Base-by-base conservation (phyloP, 2,329 filamentous ascomycete species). In the Tolypocladium pustulatum region DNA sequence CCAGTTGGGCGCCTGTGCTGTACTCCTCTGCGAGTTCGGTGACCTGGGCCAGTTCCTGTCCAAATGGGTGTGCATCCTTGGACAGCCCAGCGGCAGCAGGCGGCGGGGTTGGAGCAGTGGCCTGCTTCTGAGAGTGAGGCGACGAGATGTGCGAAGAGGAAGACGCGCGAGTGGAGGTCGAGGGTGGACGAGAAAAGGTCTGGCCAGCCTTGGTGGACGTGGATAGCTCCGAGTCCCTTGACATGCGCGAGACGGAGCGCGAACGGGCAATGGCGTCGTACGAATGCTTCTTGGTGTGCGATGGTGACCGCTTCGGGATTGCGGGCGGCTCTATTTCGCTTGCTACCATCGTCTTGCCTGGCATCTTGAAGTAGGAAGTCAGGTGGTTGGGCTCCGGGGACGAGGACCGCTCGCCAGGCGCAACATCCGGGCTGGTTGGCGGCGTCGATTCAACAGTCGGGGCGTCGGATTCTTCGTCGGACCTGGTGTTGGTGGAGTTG, bases 11-110 rank as follows among this genome's bases (percentile, higher is more conserved):
- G 62, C 81, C 80, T 36, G 85, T 79, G 49, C 85, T 85, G 65
- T 91, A 93, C 73, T 97, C 92, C 74, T 97, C 94, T 0, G 88
- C 93, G 20, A 97, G 82, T 73, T 97, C 94, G 57, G 91, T 91
- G 30, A 97, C 90, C 73, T 97, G 89, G 59, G 90, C 91, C 57
- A 97, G 78, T 73, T 99, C 94, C 56, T 88, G 86, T 57, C 90
- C 90, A 67, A 97, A 97, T 0, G 93, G 93, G 71, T 94, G 84
- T 53, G 73, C 65, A 34, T 77, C 72, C 68, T 75, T 73, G 63
- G 61, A 55, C 53, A 61, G 54, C 30, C 60, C 49, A 7, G 65
- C 34, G 77, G 76, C 58, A 74, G 73, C 69, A 71, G 64, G 69
- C 63, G 34, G 72, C 63, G 56, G 71, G 63, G 69, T 61, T 38